Evolutionary conservation across 2,329 filamentous ascomycete species (phyloP).

Genomic region (Hysterium pulicare): DNA sequence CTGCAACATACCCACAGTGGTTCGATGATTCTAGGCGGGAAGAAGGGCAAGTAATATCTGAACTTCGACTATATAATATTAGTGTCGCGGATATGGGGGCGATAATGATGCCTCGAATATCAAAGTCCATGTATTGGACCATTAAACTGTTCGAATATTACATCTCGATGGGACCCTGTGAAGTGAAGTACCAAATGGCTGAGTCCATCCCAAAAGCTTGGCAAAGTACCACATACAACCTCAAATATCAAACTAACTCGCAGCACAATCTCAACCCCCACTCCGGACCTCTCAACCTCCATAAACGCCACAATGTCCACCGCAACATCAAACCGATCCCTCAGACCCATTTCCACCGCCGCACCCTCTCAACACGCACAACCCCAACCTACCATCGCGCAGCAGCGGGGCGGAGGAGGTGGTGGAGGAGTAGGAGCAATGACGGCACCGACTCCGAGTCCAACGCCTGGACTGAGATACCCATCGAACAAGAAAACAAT

Average conservation of each 20-base stretch:
- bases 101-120: neutral
- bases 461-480: slow-evolving; percentile 65
- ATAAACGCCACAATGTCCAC: neutral
- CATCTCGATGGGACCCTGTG: no score
- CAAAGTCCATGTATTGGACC: neutral
- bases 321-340: neutral
- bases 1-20: neutral
- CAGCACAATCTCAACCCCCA: neutral
- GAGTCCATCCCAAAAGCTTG: neutral
- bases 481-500: slow-evolving; percentile 95
- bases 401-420: neutral
- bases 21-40: neutral
- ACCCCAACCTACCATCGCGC: neutral
- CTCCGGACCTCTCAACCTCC: neutral
- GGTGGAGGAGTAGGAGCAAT: neutral
- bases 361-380: neutral
- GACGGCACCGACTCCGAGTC: neutral
- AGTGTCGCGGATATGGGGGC: neutral
- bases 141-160: no score
- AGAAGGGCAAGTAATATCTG: neutral
- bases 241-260: neutral
- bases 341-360: neutral
- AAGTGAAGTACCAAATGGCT: no score
- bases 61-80: slow-evolving; percentile 2
- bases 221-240: neutral